Base-by-base conservation (phyloP, 2,329 filamentous ascomycete genomes). In the Cucurbitaria berberidis region DNA sequence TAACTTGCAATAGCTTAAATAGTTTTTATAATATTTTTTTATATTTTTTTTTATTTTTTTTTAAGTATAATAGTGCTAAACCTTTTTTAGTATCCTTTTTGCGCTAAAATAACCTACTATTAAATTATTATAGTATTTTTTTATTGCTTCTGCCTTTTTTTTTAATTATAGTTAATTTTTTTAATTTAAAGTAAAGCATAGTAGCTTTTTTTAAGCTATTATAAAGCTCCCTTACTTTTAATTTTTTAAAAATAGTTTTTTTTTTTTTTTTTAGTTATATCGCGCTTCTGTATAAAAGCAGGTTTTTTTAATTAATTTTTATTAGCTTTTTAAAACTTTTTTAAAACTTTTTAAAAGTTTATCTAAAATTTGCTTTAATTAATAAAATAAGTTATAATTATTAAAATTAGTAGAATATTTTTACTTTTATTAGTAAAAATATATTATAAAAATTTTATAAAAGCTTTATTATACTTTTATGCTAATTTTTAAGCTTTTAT, bases 131-230 rank as follows among this genome's bases (percentile, higher is more conserved):
- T n/a, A n/a, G n/a, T n/a, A n/a, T n/a, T n/a, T n/a, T 5, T 32
- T 29, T 39, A 29, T 36, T 47, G n/a, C n/a, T n/a, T n/a, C n/a
- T n/a, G n/a, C n/a, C n/a, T n/a, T n/a, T 29, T 9, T 47, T n/a
- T 15, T 47, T 36, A 38, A 38, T 18, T 39, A 39, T 39, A n/a
- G n/a, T n/a, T n/a, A n/a, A n/a, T n/a, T n/a, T n/a, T n/a, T 47
- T 18, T 39, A 18, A 34, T n/a, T n/a, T n/a, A n/a, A n/a, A n/a
- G n/a, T n/a, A n/a, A n/a, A n/a, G n/a, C n/a, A n/a, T n/a, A 15
- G 13, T 18, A n/a, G n/a, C n/a, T n/a, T n/a, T n/a, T n/a, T n/a
- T n/a, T n/a, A n/a, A n/a, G n/a, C n/a, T n/a, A n/a, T n/a, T n/a
- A n/a, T n/a, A n/a, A n/a, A n/a, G n/a, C n/a, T n/a, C n/a, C n/a